Percentiles rank a stretch among this genome's conserved stretches.
phyloP scores from a whole-genome alignment of 108 stramenopile species.

The Cyclostephanos tholiformis region DNA sequence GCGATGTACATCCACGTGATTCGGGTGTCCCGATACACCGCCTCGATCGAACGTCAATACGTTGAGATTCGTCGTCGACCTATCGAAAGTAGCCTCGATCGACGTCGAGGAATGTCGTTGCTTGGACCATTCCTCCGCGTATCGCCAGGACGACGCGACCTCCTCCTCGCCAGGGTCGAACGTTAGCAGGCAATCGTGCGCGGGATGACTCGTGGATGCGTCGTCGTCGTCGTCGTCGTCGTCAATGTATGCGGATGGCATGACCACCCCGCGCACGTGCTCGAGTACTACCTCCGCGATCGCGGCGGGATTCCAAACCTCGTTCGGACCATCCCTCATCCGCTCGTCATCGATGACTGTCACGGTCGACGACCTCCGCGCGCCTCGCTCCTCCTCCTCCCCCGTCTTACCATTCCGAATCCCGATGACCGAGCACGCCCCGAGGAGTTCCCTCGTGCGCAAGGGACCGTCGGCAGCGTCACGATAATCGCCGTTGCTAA shows the following conservation, averaged over 20 bases:
- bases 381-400: background rate
- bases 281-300: conserved; percentile 30
- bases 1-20: conserved; percentile 75
- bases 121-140: conserved; percentile 1
- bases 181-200: background rate
- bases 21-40: conserved; percentile 83
- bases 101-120: too few relatives aligned
- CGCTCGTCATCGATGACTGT: conserved; percentile 32
- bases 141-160: background rate
- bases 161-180: conserved; percentile 3
- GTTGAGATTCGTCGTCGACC: conserved; percentile 29
- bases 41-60: conserved; percentile 74
- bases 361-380: conserved; percentile 5
- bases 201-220: background rate
- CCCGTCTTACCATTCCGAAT: conserved; percentile 2
- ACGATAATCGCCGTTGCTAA: conserved; percentile 76
- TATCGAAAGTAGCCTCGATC: too few relatives aligned
- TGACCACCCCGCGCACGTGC: conserved; percentile 5
- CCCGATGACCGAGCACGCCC: conserved; percentile 56
- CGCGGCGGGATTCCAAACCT: conserved; percentile 46
- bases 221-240: background rate
- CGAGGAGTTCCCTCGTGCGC: conserved; percentile 61
- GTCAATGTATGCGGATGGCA: background rate
- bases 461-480: conserved; percentile 58
- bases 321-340: conserved; percentile 52